Percentiles rank a stretch among this genome's conserved stretches.
Conservation (phyloP, 345 rosid genomes). For the Kandelia obovata region DNA sequence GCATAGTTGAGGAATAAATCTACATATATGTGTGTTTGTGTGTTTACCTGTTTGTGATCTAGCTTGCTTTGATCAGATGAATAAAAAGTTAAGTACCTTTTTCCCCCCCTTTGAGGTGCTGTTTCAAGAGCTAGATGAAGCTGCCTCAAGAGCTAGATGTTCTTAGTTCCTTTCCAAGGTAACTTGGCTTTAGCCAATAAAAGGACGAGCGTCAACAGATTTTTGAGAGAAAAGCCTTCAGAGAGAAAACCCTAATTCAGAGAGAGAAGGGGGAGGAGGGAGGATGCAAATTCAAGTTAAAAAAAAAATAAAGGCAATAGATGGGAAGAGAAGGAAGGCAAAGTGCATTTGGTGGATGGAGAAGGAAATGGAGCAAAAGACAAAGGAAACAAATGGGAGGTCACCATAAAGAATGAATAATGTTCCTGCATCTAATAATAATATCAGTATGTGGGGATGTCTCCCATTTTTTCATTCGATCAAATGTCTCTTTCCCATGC, state of each 20-base stretch:
- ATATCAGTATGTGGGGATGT: slow-evolving; percentile 54
- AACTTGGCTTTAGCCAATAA: slow-evolving; percentile 28
- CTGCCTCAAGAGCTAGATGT: slow-evolving; percentile 22
- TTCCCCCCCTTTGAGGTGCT: slow-evolving; percentile 15
- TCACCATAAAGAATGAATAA: slow-evolving; percentile 58
- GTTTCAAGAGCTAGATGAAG: slow-evolving; percentile 20
- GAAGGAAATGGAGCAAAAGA: slow-evolving; percentile 59
- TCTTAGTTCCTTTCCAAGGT: slow-evolving; percentile 28
- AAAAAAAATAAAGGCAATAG: slow-evolving; percentile 17
- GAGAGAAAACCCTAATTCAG: slow-evolving; percentile 46
- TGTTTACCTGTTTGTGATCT: slow-evolving; percentile 34
- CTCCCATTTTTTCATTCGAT: slow-evolving; percentile 41
- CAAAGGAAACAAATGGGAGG: slow-evolving; percentile 65
- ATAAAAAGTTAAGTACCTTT: slow-evolving; percentile 32
- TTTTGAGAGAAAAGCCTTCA: slow-evolving; percentile 15
- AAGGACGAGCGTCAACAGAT: slow-evolving; percentile 19
- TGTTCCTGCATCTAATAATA: slow-evolving; percentile 74
- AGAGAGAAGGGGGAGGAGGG: background rate
- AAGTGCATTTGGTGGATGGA: slow-evolving; percentile 48
- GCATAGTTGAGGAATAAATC: slow-evolving; percentile 11
- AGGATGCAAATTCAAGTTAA: slow-evolving; percentile 15
- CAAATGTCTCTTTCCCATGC: slow-evolving; percentile 33
- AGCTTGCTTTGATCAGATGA: slow-evolving; percentile 34
- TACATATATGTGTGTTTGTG: slow-evolving; percentile 21
- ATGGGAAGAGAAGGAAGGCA: slow-evolving; percentile 32